Percentiles rank a stretch among this genome's conserved stretches.
phyloP scores from a whole-genome alignment of 2,329 filamentous ascomycete genomes.

The Scytalidium lignicola region DNA sequence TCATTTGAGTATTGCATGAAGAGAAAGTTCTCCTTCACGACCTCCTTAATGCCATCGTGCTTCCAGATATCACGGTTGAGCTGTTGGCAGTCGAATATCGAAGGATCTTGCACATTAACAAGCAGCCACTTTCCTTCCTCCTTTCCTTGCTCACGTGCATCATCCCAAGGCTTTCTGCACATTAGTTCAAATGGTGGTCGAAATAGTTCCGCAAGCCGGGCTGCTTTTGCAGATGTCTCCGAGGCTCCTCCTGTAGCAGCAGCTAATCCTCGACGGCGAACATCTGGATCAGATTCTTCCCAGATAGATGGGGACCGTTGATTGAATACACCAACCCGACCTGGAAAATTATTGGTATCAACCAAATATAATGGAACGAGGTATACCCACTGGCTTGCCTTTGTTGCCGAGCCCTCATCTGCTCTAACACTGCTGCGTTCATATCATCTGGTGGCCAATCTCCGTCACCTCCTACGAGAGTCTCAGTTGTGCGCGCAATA shows the following conservation, averaged over 20 bases:
- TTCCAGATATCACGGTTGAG: slow-evolving; percentile 97
- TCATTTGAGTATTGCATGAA: slow-evolving; percentile 93
- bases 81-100: slow-evolving; percentile 89
- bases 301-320: slow-evolving; percentile 51
- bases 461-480: slow-evolving; percentile 69
- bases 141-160: slow-evolving; percentile 79
- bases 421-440: slow-evolving; percentile 18
- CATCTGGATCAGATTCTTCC: slow-evolving; percentile 37
- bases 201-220: slow-evolving; percentile 83
- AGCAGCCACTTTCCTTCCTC: slow-evolving; percentile 89
- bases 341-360: slow-evolving; percentile 12
- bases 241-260: slow-evolving; percentile 61
- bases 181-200: slow-evolving; percentile 90
- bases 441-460: slow-evolving; percentile 40
- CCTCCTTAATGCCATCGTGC: slow-evolving; percentile 69
- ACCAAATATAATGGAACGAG: slow-evolving; percentile 3
- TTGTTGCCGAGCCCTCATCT: slow-evolving; percentile 29
- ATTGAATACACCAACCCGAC: slow-evolving; percentile 63
- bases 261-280: slow-evolving; percentile 48
- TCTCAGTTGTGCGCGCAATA: slow-evolving; percentile 87
- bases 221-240: slow-evolving; percentile 63
- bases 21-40: slow-evolving; percentile 86
- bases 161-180: slow-evolving; percentile 72
- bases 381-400: slow-evolving; percentile 15
- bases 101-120: slow-evolving; percentile 90